Evolutionary conservation across 1,284 basidiomycete species (phyloP), one percentile per base, ranked within the genome.

Genomic region (Ceratobasidium sp.): DNA sequence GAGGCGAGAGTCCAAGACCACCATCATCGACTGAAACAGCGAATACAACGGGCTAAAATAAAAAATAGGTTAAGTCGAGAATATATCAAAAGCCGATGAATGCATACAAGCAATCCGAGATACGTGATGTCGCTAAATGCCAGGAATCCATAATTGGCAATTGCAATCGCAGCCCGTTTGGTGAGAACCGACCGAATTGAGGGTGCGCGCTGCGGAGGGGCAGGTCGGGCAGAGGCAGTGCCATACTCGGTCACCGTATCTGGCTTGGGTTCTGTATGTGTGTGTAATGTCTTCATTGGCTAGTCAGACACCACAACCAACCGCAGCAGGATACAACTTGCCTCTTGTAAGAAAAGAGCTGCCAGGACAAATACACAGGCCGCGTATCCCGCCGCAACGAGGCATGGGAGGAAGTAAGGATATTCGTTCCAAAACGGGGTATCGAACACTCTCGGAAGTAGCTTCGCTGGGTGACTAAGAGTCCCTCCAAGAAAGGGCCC

Each of bases 391-490:
- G 69, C 62, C 7, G 65, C 32, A 1, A 70, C 15, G 13, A 70
- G 64, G 32, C 69, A 70, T 1, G 69, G 73, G 10, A 73, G 68
- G 64, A 73, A 73, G 42, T 72, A 73, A 2, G 73, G 73, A 47
- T 73, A 71, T 27, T 43, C 54, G n/a, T 40, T 50, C 70, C 69
- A 72, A 43, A 73, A 73, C 1, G 56, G 52, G n/a, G 42, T 57
- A 34, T 52, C 53, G 40, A 72, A 72, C 22, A 71, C 17, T 1
- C 25, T 32, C 7, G 72, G 73, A 31, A 69, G 69, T 6, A 53
- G 69, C 20, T 69, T 69, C 6, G 67, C 58, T 1, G 73, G 73
- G 6, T 70, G 60, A 17, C 67, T 70, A 0, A 73, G 49, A 17
- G 64, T 45, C 20, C 73, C 73, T 31, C 73, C 73, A 17, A 74